Evolutionary conservation across 495 filamentous ascomycete genomes (phyloP).

Genomic region (Lasiosphaeria miniovina): DNA sequence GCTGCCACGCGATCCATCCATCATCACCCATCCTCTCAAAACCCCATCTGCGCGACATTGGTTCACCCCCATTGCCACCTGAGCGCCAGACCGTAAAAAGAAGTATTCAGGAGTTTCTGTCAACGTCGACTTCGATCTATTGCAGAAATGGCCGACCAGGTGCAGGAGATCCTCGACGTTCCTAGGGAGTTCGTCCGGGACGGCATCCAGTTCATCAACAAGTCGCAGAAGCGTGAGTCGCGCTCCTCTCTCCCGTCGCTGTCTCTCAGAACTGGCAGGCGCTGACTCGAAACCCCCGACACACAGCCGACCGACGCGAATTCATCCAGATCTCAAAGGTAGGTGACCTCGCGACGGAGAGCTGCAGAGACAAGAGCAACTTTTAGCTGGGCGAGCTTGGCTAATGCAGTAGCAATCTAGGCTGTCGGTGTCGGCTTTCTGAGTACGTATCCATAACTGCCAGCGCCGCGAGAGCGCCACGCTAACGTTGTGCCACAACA

Average conservation of each 20-base stretch:
- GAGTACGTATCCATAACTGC: conserved; percentile 17
- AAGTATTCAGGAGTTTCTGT: neutral
- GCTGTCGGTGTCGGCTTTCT: conserved; percentile 74
- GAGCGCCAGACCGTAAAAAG: conserved; percentile 2
- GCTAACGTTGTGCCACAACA: conserved; percentile 5
- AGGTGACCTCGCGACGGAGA: neutral
- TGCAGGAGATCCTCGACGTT: conserved; percentile 77
- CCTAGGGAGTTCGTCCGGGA: conserved; percentile 80
- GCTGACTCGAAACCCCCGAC: neutral
- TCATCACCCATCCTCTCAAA: neutral
- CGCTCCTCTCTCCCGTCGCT: neutral
- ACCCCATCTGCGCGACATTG: neutral
- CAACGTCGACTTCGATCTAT: conserved; percentile 3
- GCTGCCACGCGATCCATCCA: conserved; percentile 10
- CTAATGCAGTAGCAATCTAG: conserved; percentile 10
- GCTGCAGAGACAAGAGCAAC: neutral
- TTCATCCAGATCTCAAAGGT: conserved; percentile 88
- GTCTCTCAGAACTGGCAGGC: neutral
- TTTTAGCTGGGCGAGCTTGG: neutral
- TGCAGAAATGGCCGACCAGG: conserved; percentile 65
- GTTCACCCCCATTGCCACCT: conserved; percentile 9
- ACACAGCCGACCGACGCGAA: conserved; percentile 68
- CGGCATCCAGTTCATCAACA: conserved; percentile 76
- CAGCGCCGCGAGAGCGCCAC: neutral
- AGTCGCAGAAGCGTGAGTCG: conserved; percentile 76